Evolutionary conservation across 2,329 filamentous ascomycete species (phyloP).

Genomic region (Dendryphion nanum): DNA sequence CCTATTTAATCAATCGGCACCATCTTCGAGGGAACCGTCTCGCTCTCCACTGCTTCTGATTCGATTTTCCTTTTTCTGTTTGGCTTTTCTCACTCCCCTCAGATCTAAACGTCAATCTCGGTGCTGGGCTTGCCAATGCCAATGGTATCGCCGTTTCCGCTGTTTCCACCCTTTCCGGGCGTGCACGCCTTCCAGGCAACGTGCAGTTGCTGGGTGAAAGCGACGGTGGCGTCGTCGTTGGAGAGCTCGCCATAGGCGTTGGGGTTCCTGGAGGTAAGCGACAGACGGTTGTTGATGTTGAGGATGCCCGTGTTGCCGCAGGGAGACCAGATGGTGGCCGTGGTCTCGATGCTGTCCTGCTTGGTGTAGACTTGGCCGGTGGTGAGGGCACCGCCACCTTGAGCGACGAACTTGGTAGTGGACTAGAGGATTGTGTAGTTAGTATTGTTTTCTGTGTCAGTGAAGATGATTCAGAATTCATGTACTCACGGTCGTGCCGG

Average conservation of each 20-base stretch:
- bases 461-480: not conserved
- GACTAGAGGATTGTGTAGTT: too few species aligned
- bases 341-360: slow-evolving; percentile 41
- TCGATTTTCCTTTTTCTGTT: too few species aligned
- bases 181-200: slow-evolving; percentile 33
- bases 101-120: slow-evolving; percentile 13
- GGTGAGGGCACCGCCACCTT: slow-evolving; percentile 39
- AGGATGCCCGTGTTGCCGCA: slow-evolving; percentile 33
- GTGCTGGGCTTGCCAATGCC: slow-evolving; percentile 22
- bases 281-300: slow-evolving; percentile 34
- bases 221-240: slow-evolving; percentile 35
- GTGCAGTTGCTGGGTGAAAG: slow-evolving; percentile 35
- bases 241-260: slow-evolving; percentile 26
- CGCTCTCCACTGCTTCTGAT: too few species aligned
- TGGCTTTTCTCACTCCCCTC: too few species aligned
- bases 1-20: too few species aligned
- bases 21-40: too few species aligned
- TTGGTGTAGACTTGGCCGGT: slow-evolving; percentile 46
- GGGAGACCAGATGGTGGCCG: slow-evolving; percentile 32
- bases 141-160: slow-evolving; percentile 17
- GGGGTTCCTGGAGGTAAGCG: slow-evolving; percentile 21
- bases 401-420: slow-evolving; percentile 23
- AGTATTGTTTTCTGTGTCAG: not conserved
- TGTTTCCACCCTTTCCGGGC: slow-evolving; percentile 8
- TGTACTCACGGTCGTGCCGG: slow-evolving; percentile 24